These are phyloP conservation scores for Ligustrum vulgare DNA, from an alignment of 257 asterid species.

Conservation along the genomic window DNA sequence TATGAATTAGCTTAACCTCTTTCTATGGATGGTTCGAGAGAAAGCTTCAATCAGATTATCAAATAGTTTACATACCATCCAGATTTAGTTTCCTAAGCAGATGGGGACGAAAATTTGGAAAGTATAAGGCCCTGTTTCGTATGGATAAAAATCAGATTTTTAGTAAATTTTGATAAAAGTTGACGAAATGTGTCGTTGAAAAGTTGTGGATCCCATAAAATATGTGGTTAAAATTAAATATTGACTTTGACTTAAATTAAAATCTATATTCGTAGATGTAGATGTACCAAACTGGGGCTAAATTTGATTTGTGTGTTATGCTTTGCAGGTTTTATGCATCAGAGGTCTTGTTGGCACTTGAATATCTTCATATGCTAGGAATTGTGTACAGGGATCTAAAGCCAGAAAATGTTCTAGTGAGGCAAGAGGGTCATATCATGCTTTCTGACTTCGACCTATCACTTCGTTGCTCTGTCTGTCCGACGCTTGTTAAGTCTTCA, in stretches of 20 bases:
- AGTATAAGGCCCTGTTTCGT: not conserved
- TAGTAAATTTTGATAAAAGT: no score
- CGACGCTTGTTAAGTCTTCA: constrained; percentile 83
- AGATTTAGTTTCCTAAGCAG: not conserved
- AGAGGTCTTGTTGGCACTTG: constrained; percentile 77
- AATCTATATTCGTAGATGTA: no score
- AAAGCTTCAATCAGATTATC: no score
- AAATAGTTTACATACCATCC: not conserved
- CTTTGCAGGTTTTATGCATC: constrained; percentile 76
- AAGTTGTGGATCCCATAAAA: no score
- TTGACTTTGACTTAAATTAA: no score
- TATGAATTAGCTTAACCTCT: no score
- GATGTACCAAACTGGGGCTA: no score
- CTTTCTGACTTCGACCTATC: constrained; percentile 92
- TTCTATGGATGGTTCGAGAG: no score
- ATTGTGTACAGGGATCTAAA: constrained; percentile 86
- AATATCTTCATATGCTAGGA: constrained; percentile 93
- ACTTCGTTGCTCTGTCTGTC: constrained; percentile 85
- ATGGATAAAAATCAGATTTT: no score
- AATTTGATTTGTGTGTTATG: constrained; percentile 6
- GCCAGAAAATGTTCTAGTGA: constrained; percentile 86
- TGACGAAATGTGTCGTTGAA: no score
- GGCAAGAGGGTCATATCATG: constrained; percentile 94
- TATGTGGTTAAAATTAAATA: no score
- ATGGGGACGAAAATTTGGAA: not conserved